Evolutionary conservation across 2,329 filamentous ascomycete species (phyloP), one percentile per base, ranked within the genome.

Genomic region (Calonectria hawksworthii): DNA sequence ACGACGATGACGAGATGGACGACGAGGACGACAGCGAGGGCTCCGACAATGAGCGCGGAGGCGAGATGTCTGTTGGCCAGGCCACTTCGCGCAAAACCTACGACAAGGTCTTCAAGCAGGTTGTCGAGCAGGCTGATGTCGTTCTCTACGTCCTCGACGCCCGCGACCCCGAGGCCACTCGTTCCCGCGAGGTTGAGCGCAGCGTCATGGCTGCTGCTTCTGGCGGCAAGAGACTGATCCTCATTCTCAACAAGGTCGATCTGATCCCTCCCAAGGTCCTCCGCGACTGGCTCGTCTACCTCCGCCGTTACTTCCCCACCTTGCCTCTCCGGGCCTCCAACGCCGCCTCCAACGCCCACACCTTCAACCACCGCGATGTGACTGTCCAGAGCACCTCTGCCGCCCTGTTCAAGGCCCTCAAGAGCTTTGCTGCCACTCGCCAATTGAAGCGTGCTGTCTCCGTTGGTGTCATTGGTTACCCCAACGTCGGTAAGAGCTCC

Each of bases 161-260:
- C 69, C 93, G 96, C 80, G 96, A 98, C 82, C 96, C 96, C 1
- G 94, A 98, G 84, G 95, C 95, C 74, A 98, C 96, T 36, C 91
- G 96, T 77, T 98, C 96, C 47, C 94, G 94, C 83, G 95, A 98
- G 78, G 94, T 98, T 56, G 96, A 98, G 89, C 93, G 95, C 75
- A 93, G 94, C 86, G 93, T 98, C 84, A 96, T 98, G 94, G 94
- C 95, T n/a, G 94, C 95, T 13, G 94, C 95, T 18, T 91, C 90
- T 34, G 94, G 94, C 71, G 93, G 93, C 78, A 98, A 98, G 89
- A 92, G 96, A 68, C 90, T 98, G 74, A 98, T 98, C 74, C 92
- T 98, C 74, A 92, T 98, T 73, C 89, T 98, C 79, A 98, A 98
- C 93, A 98, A 98, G 91, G 96, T 98, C 83, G 96, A 98, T 84